These are phyloP conservation scores for Penicillium italicum DNA, from an alignment of 2,329 filamentous ascomycete genomes.

Conservation along the genomic window DNA sequence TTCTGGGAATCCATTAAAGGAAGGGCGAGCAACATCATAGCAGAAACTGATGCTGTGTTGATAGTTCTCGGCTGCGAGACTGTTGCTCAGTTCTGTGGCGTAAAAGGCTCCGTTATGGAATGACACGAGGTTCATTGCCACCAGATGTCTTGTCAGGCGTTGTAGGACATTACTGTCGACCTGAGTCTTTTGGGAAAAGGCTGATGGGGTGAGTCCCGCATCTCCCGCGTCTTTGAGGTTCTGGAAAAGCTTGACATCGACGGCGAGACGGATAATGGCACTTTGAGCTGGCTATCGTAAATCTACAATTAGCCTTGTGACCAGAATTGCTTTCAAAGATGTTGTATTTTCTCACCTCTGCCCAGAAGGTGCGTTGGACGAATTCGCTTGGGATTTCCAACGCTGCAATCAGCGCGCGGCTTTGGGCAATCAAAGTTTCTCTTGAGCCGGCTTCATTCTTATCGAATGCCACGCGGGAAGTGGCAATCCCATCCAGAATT, in stretches of 20 bases:
- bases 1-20: conserved; percentile 34
- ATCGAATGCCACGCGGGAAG: conserved; percentile 32
- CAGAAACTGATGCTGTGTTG: conserved; percentile 38
- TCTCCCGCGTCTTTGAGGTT: conserved; percentile 27
- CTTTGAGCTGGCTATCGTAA: conserved; percentile 28
- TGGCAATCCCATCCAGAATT: conserved; percentile 16
- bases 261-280: conserved; percentile 36
- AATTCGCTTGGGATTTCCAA: conserved; percentile 41
- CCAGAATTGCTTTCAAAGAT: not conserved
- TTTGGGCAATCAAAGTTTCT: conserved; percentile 38
- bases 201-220: conserved; percentile 22
- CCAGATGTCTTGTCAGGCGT: conserved; percentile 39
- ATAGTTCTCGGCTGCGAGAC: conserved; percentile 35
- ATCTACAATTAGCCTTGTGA: not conserved
- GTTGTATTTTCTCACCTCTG: conserved; percentile 31
- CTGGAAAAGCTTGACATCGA: conserved; percentile 38
- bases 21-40: conserved; percentile 36
- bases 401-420: conserved; percentile 33
- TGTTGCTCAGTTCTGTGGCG: conserved; percentile 32
- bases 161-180: conserved; percentile 28
- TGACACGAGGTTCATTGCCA: conserved; percentile 38
- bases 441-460: conserved; percentile 34
- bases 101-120: conserved; percentile 25
- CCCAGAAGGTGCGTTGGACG: conserved; percentile 37
- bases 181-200: conserved; percentile 30